These are phyloP conservation scores for Bipolaris bicolor DNA, from an alignment of 2,329 filamentous ascomycete species.

Conservation along the genomic window DNA sequence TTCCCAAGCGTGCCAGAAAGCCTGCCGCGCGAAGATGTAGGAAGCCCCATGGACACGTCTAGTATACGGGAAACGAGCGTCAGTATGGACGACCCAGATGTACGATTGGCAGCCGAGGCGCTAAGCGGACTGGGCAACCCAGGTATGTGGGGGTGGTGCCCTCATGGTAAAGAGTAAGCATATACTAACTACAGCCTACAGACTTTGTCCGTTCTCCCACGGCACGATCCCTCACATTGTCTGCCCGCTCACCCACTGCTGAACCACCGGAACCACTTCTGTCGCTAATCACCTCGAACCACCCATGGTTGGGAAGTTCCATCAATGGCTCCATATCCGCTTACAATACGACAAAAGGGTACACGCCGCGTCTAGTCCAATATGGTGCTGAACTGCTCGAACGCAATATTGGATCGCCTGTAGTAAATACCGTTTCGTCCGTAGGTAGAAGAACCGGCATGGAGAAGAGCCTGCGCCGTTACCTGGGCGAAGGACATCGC, in stretches of 20 bases:
- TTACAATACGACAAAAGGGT: constrained; percentile 87
- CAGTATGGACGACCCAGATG: constrained; percentile 58
- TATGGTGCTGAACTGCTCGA: constrained; percentile 92
- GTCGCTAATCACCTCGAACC: constrained; percentile 83
- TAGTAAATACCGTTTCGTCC: constrained; percentile 84
- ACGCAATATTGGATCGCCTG: constrained; percentile 78
- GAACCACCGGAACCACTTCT: constrained; percentile 77
- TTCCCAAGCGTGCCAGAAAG: constrained; percentile 45
- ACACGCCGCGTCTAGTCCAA: constrained; percentile 83
- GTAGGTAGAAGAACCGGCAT: constrained; percentile 86
- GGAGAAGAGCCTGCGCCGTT: constrained; percentile 85
- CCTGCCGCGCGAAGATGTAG: constrained; percentile 40
- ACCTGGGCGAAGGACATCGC: constrained; percentile 65
- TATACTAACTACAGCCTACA: constrained; percentile 32
- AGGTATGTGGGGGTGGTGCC: constrained; percentile 44
- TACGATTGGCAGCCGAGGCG: constrained; percentile 58
- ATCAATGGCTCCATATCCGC: constrained; percentile 84
- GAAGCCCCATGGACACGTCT: constrained; percentile 53
- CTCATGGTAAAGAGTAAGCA: constrained; percentile 6
- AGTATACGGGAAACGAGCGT: constrained; percentile 53
- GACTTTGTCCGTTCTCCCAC: constrained; percentile 53
- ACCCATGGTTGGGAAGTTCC: constrained; percentile 83
- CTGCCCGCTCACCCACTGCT: constrained; percentile 48
- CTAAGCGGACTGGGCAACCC: constrained; percentile 57
- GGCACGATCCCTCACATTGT: constrained; percentile 38